Evolutionary conservation across 2,329 filamentous ascomycete species (phyloP), one percentile per base, ranked within the genome.

Genomic region (Blumeriella jaapii): DNA sequence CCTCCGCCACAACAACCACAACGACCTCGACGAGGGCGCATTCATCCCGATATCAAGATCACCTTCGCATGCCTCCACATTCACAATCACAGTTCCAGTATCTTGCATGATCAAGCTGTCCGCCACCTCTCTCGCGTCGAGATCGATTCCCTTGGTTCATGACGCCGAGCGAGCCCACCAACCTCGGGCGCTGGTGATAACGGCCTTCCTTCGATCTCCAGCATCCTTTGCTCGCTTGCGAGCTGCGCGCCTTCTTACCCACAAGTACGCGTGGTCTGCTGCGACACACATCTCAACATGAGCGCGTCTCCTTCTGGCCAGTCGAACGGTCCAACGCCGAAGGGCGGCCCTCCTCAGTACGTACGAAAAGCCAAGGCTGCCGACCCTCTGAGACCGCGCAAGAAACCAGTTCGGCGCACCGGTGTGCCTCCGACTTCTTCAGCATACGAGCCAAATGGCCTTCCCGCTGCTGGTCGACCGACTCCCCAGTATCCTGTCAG

Each of bases 311-410:
- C 61, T 23, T 57, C 60, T 14, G 65, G 62, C 39, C 58, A 60
- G 36, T 61, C 65, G 3, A 62, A 62, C 45, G 60, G 61, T 41
- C 64, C 64, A 31, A 64, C 62, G 5, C 62, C 64, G n/a, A 63
- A 61, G 52, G 62, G 64, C 37, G 65, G 61, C 42, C 60, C 54
- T 39, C 60, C 59, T 30, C 56, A 61, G 47, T 60, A 58, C 37
- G 58, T 62, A 23, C 62, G 68, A 36, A 68, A 66, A 39, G 63
- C 63, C 8, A 67, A 65, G 39, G 61, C 59, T 29, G 62, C 64
- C 37, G 75, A 83, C 49, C 79, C 80, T 18, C 61, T 83, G 13
- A 73, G 79, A 33, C 65, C 75, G 34, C 68, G 73, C 28, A 74
- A 78, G 52, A 71, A 66, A 44, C 60, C 63, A 2, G 40, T 54